Evolutionary conservation across 148 eudicot species (phyloP).

Genomic region (Nepenthes gracilis): DNA sequence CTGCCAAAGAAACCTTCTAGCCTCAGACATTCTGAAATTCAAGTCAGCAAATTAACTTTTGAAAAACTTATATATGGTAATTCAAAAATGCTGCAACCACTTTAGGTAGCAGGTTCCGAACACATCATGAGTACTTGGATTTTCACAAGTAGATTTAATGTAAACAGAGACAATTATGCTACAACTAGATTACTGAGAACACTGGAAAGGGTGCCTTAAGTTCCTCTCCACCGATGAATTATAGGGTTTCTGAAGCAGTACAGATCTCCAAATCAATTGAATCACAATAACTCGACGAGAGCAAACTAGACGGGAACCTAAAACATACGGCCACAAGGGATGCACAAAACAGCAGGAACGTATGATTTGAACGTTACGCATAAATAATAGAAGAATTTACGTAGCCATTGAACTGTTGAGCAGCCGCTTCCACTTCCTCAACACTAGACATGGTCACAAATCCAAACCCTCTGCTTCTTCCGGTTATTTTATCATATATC

Average conservation of each 20-base stretch:
- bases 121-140: neutral
- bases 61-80: neutral
- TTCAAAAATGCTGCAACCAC: neutral
- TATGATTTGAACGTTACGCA: neutral
- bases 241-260: no score
- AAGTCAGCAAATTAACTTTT: no score
- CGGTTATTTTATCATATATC: conserved; percentile 78
- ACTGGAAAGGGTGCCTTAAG: no score
- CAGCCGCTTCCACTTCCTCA: conserved; percentile 81
- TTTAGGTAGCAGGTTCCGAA: neutral
- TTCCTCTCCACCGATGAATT: no score
- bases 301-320: neutral
- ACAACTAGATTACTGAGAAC: no score
- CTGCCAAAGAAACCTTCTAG: no score
- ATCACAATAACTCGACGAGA: no score
- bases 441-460: conserved; percentile 88
- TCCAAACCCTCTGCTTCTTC: conserved; percentile 95
- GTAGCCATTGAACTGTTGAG: conserved; percentile 78
- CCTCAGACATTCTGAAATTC: no score
- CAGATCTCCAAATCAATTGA: no score
- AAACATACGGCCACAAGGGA: neutral
- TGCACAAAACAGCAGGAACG: neutral
- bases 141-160: neutral
- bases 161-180: neutral
- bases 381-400: conserved; percentile 25